Base-by-base conservation (phyloP, 768 basidiomycete genomes). In the Tubosaeta sp. region DNA sequence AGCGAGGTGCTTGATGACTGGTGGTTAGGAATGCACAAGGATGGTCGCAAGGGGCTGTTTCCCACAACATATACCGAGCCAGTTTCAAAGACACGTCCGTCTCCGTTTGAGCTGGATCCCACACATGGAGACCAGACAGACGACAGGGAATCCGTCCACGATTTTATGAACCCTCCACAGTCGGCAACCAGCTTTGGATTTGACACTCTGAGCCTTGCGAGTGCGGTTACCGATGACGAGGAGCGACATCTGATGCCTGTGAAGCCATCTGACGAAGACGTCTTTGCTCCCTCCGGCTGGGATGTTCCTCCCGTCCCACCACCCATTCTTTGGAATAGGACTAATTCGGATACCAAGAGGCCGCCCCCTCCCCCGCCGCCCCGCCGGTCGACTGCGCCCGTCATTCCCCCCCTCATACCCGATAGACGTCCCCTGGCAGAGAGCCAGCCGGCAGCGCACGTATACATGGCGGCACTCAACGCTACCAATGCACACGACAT, bases 1-100 rank as follows among this genome's bases (percentile, higher is more conserved):
- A 84, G 83, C 32, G 91, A 95, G 65, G 88, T 93, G 1, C 73
- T 91, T 32, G 88, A 90, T 55, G 91, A 83, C 54, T 95, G 93
- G 93, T 95, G 91, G 88, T 80, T 92, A 74, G 93, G 92, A 7
- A 83, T 88, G 64, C 65, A 82, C 32, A 59, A 54, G 41, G 71
- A 78, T 50, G 90, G 88, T 2, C 75, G 75, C 55, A 82, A 78
- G 47, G 93, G 93, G 13, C 65, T 95, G 38, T 95, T 97, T 76
- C 93, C 93, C 0, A 78, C 81, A 1, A 78, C 83, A 6, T 88
- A 91, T 67, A 85, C 83, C 9, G 87, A 91, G 58, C 49, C 53
- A 4, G 57, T 72, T 47, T 50, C 53, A 8, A 57, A 47, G 43
- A 37, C 44, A 16, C 51, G 17, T 38, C 54, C 72, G 27, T 61